Conservation (phyloP, 495 filamentous ascomycete species). For the Bathelium albidoporum region DNA sequence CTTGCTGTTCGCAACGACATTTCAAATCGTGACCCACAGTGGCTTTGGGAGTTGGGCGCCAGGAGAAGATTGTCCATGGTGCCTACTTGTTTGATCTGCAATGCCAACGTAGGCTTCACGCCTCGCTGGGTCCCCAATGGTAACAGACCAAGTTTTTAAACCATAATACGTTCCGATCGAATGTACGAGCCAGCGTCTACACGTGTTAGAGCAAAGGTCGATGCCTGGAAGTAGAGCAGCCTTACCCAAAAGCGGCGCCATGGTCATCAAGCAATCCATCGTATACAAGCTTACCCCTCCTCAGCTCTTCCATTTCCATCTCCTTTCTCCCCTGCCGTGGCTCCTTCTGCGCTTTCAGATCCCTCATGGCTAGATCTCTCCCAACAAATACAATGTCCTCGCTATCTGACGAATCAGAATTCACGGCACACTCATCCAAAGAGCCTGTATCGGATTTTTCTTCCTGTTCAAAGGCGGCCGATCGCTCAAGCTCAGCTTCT, state of each 20-base stretch:
- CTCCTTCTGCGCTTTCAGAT: conserved; percentile 20
- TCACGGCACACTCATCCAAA: not conserved
- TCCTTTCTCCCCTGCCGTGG: conserved; percentile 14
- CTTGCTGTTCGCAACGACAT: not conserved
- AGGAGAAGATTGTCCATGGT: not conserved
- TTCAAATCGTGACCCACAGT: conserved; percentile 3
- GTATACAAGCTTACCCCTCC: conserved; percentile 66
- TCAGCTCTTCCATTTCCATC: conserved; percentile 40
- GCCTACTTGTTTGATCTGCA: conserved; percentile 22
- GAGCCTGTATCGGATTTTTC: not conserved
- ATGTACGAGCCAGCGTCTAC: conserved; percentile 86
- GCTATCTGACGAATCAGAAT: conserved; percentile 49
- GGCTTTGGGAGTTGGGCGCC: not conserved
- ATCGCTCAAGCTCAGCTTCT: conserved; percentile 34
- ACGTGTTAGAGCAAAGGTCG: conserved; percentile 5
- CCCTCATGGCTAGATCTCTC: conserved; percentile 61
- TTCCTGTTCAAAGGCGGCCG: conserved; percentile 35
- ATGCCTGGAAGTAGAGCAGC: not conserved
- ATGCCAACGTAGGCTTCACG: conserved; percentile 87
- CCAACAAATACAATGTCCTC: conserved; percentile 94
- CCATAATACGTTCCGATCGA: conserved; percentile 89
- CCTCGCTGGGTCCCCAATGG: conserved; percentile 61
- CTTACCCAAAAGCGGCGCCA: conserved; percentile 73
- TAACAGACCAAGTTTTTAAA: conserved; percentile 72
- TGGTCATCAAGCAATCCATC: conserved; percentile 63